Base-by-base conservation (phyloP, 2,329 filamentous ascomycete species). In the Aspergillus thermomutatus region DNA sequence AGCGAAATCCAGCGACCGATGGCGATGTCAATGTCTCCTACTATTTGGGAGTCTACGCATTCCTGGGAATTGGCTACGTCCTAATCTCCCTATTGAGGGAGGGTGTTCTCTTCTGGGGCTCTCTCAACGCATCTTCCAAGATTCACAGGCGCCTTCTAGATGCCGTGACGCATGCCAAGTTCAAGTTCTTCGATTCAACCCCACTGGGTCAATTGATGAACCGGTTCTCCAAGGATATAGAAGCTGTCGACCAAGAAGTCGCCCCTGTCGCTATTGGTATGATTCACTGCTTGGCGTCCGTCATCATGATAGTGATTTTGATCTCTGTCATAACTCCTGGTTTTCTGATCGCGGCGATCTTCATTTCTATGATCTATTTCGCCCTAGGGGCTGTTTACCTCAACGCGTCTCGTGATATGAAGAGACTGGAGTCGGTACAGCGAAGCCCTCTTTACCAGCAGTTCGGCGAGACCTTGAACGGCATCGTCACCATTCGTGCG, bases 191-290 rank as follows among this genome's bases (percentile, higher is more conserved):
- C 69, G 94, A 99, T 69, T 89, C 93, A 1, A 99, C 94, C 0
- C 94, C 94, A 2, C 83, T 97, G 0, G 94, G 94, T 11, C 93
- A 97, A 75, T 82, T 99, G 67, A 97, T 97, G 88, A 99, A 99
- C 75, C 87, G 94, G 21, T 99, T 99, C 77, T 97, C 93, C 72
- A 97, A 97, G 75, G 94, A 99, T 72, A 84, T 99, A 14, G 92
- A 99, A 72, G 87, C 92, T 10, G 83, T 99, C 21, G 94, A 99
- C 65, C 94, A 99, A 72, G 94, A 99, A 73, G 90, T 99, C 56
- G 92, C 94, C 0, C 91, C 92, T 2, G 87, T 95, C 43, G 93
- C 94, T 23, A 92, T 97, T 64, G 86, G 86, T 50, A 84, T 87
- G 62, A 78, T 88, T 19, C 85, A 88, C 69, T 87, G 85, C 67